Conservation (phyloP, 2,329 filamentous ascomycete species). For the Cladosporium phlei region DNA sequence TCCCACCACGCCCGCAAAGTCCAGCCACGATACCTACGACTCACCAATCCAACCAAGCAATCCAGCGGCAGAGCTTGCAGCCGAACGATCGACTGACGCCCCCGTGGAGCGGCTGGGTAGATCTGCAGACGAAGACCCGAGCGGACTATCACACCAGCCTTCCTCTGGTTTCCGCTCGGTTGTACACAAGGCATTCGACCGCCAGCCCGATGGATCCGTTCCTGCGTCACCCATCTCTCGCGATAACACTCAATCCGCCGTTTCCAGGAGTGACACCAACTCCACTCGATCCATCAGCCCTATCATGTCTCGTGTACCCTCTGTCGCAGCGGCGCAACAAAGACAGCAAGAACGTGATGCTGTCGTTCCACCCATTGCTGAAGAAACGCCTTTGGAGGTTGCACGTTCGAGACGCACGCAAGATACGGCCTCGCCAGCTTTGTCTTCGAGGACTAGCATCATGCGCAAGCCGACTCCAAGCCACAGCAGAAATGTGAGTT, state of each 20-base stretch:
- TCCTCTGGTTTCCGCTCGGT: slow-evolving; percentile 30
- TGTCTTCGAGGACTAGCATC: slow-evolving; percentile 27
- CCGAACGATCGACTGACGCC: slow-evolving; percentile 1
- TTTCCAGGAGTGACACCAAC: slow-evolving; percentile 53
- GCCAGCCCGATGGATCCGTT: slow-evolving; percentile 51
- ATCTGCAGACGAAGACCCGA: slow-evolving; percentile 2
- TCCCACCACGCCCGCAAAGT: neutral
- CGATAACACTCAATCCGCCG: slow-evolving; percentile 32
- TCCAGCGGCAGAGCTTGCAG: slow-evolving; percentile 10
- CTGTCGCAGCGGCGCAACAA: slow-evolving; percentile 34
- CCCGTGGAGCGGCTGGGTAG: slow-evolving; percentile 8
- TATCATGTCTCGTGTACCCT: slow-evolving; percentile 57
- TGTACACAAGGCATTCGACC: slow-evolving; percentile 63
- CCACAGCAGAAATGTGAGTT: slow-evolving; percentile 39
- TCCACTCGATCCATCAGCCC: slow-evolving; percentile 62
- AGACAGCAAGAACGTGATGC: slow-evolving; percentile 36
- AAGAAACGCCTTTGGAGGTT: slow-evolving; percentile 47
- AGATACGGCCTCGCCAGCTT: slow-evolving; percentile 23
- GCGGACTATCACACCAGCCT: slow-evolving; percentile 10
- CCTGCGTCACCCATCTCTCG: slow-evolving; percentile 39
- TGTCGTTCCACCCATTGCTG: slow-evolving; percentile 51
- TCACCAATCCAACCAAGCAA: neutral
- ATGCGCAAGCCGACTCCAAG: slow-evolving; percentile 34
- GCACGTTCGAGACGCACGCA: slow-evolving; percentile 32
- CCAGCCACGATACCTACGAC: neutral